phyloP scores from a whole-genome alignment of 441 rosid genomes.

The Adansonia grandidieri region DNA sequence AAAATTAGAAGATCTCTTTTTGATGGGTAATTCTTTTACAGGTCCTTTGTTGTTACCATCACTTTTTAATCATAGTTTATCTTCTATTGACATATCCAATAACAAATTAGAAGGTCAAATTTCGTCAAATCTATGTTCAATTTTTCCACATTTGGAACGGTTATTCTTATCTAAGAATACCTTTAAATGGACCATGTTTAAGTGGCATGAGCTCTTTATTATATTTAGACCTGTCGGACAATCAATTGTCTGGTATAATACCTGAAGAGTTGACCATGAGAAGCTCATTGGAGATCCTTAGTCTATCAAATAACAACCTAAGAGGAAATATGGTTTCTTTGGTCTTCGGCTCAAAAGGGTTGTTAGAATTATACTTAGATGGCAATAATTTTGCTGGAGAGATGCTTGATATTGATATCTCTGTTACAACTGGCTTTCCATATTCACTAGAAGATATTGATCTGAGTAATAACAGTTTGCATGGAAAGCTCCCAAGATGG shows the following conservation, averaged over 20 bases:
- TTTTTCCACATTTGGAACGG: not conserved
- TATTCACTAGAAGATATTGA: not conserved
- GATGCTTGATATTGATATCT: not conserved
- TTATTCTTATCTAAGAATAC: constrained; percentile 8
- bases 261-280: not conserved
- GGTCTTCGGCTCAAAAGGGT: too few species aligned
- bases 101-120: constrained; percentile 4
- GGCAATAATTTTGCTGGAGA: constrained; percentile 21
- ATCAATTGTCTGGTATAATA: not conserved
- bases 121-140: not conserved
- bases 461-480: not conserved
- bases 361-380: not conserved
- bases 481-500: not conserved
- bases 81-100: constrained; percentile 16
- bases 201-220: too few species aligned
- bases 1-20: not conserved
- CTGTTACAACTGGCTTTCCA: not conserved
- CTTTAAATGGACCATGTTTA: too few species aligned
- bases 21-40: constrained; percentile 25
- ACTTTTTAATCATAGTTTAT: not conserved
- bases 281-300: not conserved
- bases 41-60: constrained; percentile 24
- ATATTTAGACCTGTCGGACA: not conserved
- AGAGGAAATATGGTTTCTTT: too few species aligned
- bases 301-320: not conserved